phyloP scores from a whole-genome alignment of 352 stramenopile species.

The Phytophthora pluvialis region DNA sequence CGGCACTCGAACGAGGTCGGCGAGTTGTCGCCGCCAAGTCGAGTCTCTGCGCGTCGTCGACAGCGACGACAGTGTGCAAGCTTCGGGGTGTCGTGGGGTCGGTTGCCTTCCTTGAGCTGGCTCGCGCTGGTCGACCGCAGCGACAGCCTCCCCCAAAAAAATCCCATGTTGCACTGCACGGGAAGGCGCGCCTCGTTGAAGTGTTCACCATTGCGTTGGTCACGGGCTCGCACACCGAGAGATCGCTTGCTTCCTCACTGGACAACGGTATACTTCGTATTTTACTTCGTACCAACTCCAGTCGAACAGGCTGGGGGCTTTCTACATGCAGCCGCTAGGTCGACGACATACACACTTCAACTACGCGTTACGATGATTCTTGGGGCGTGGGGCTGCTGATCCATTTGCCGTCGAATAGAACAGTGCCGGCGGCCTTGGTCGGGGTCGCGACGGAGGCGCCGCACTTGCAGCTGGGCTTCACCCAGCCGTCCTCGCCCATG shows the following conservation, averaged over 20 bases:
- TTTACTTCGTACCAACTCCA: slow-evolving; percentile 30
- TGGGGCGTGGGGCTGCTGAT: slow-evolving; percentile 34
- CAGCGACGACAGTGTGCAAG: slow-evolving; percentile 9
- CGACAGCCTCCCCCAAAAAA: slow-evolving; percentile 19
- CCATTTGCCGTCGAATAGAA: slow-evolving; percentile 54
- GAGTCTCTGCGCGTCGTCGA: slow-evolving; percentile 14
- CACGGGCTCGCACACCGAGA: slow-evolving; percentile 15
- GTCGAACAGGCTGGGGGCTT: slow-evolving; percentile 15
- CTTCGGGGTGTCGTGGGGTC: slow-evolving; percentile 18
- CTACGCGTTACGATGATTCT: slow-evolving; percentile 28
- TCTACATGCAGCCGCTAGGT: slow-evolving; percentile 30
- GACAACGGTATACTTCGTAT: slow-evolving; percentile 30
- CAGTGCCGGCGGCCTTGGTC: slow-evolving; percentile 30
- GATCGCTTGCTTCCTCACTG: slow-evolving; percentile 20
- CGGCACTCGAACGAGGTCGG: not conserved
- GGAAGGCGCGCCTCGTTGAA: slow-evolving; percentile 16
- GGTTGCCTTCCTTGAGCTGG: slow-evolving; percentile 7
- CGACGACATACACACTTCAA: slow-evolving; percentile 27
- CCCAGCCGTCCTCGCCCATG: slow-evolving; percentile 46
- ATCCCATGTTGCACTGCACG: slow-evolving; percentile 5
- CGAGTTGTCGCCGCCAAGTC: slow-evolving; percentile 1
- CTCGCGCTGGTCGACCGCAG: slow-evolving; percentile 1
- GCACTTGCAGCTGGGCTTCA: slow-evolving; percentile 58
- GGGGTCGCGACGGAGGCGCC: slow-evolving; percentile 7
- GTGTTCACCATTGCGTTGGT: not conserved